These are phyloP conservation scores for Psilocybe cyanescens DNA, from an alignment of 768 basidiomycete species.

Conservation along the genomic window DNA sequence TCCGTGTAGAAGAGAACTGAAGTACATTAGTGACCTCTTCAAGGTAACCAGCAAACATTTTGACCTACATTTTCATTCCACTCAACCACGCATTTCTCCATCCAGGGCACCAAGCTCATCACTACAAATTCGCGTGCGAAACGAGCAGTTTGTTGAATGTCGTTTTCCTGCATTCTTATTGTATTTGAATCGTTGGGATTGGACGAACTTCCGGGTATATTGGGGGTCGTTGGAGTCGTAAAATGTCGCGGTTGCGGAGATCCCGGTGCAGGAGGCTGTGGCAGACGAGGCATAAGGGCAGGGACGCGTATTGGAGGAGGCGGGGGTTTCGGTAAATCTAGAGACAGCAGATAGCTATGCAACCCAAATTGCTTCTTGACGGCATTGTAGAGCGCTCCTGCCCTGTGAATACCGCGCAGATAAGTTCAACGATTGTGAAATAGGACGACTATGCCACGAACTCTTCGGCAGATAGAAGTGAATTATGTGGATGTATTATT, in stretches of 20 bases:
- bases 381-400: slow-evolving; percentile 79
- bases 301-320: slow-evolving; percentile 74
- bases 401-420: slow-evolving; percentile 44
- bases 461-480: slow-evolving; percentile 79
- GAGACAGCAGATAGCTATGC: slow-evolving; percentile 70
- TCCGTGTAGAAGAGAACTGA: slow-evolving; percentile 73
- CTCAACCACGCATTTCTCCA: slow-evolving; percentile 92
- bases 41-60: neutral
- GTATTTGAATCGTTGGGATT: slow-evolving; percentile 38
- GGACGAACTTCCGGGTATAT: slow-evolving; percentile 25
- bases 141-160: slow-evolving; percentile 74
- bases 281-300: slow-evolving; percentile 66
- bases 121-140: slow-evolving; percentile 89
- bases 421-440: slow-evolving; percentile 1
- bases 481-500: slow-evolving; percentile 75
- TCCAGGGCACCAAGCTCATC: slow-evolving; percentile 93
- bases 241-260: slow-evolving; percentile 25
- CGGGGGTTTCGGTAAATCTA: slow-evolving; percentile 62
- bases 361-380: slow-evolving; percentile 87
- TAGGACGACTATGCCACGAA: slow-evolving; percentile 39
- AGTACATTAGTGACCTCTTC: slow-evolving; percentile 3
- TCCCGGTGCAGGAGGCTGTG: slow-evolving; percentile 47
- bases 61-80: slow-evolving; percentile 84
- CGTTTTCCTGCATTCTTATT: slow-evolving; percentile 64
- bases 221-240: slow-evolving; percentile 21